A percentile compares a stretch with the other conserved stretches of the same genome.
Evolutionary conservation across 768 basidiomycete genomes (phyloP).

Genomic region (Paxillus rubicundulus): DNA sequence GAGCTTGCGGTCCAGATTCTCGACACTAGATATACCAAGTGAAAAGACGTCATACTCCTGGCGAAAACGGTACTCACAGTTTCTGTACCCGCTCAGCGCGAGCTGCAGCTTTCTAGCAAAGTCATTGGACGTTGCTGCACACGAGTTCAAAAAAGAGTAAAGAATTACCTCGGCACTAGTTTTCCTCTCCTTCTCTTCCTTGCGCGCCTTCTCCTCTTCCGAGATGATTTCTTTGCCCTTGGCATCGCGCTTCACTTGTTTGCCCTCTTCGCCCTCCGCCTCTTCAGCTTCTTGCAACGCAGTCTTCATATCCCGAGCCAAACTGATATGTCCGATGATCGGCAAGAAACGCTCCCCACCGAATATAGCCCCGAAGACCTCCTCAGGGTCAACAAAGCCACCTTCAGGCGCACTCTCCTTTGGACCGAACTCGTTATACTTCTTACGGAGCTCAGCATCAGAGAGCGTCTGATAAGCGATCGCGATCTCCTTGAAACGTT

Average conservation of each 20-base stretch:
- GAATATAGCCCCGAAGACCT: conserved; percentile 80
- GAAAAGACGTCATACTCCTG: background rate
- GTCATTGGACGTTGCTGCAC: conserved; percentile 8
- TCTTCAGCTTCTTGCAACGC: conserved; percentile 87
- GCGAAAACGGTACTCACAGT: conserved; percentile 38
- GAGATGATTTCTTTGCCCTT: conserved; percentile 53
- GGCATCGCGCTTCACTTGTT: conserved; percentile 46
- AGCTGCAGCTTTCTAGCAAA: conserved; percentile 69
- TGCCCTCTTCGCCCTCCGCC: conserved; percentile 45
- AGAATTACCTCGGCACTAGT: conserved; percentile 60
- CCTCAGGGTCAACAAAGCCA: conserved; percentile 85
- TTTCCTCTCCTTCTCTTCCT: conserved; percentile 70
- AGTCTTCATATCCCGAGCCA: conserved; percentile 90
- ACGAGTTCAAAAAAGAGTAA: conserved; percentile 1
- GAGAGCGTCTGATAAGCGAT: conserved; percentile 88
- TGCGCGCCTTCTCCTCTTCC: conserved; percentile 71
- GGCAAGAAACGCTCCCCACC: conserved; percentile 84
- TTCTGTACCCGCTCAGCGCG: conserved; percentile 72
- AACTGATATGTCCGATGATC: conserved; percentile 85
- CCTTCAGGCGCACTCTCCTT: conserved; percentile 82
- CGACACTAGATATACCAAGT: conserved; percentile 39
- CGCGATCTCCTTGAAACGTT: conserved; percentile 84
- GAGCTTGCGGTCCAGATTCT: conserved; percentile 77
- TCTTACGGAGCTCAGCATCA: conserved; percentile 68
- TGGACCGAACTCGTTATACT: conserved; percentile 90